Percentiles rank a stretch among this genome's conserved stretches.
Evolutionary conservation across 1,284 basidiomycete species (phyloP).

Genomic region (Pseudozyma flocculosa): DNA sequence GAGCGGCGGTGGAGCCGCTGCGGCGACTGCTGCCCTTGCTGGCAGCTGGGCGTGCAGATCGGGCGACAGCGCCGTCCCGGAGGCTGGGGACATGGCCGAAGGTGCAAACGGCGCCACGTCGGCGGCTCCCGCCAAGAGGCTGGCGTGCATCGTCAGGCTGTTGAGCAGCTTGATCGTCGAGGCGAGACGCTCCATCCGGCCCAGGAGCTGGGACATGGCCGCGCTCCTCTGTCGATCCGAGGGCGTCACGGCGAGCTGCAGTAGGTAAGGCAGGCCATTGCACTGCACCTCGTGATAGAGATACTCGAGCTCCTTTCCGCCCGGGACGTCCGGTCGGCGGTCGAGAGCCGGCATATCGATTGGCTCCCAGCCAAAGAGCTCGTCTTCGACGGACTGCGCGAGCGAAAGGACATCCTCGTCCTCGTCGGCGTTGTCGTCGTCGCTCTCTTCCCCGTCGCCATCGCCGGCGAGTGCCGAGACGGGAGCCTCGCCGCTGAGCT

Average conservation of each 20-base stretch:
- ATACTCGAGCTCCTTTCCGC: slow-evolving; percentile 2
- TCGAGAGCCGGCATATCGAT: background rate
- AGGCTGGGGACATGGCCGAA: too few species aligned
- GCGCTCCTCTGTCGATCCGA: slow-evolving; percentile 20
- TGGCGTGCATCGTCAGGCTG: slow-evolving; percentile 18
- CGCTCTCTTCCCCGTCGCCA: background rate
- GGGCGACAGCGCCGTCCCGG: too few species aligned
- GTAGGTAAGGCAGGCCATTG: slow-evolving; percentile 32
- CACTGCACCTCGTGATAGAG: slow-evolving; percentile 27
- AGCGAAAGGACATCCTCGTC: background rate
- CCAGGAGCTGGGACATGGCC: slow-evolving; percentile 14
- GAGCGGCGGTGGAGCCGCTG: too few species aligned
- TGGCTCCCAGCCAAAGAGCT: slow-evolving; percentile 23
- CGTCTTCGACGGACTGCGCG: slow-evolving; percentile 1
- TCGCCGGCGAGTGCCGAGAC: background rate
- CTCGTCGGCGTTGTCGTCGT: background rate
- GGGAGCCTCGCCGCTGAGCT: background rate
- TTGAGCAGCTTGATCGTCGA: slow-evolving; percentile 21
- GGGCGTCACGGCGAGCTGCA: slow-evolving; percentile 15
- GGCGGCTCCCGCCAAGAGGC: too few species aligned
- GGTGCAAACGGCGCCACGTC: too few species aligned
- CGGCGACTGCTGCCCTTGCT: background rate
- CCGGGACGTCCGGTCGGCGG: background rate
- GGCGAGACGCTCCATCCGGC: slow-evolving; percentile 12
- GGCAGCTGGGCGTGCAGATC: too few species aligned